Conservation (phyloP, 169 alveolate species). For the Babesia gibsoni region DNA sequence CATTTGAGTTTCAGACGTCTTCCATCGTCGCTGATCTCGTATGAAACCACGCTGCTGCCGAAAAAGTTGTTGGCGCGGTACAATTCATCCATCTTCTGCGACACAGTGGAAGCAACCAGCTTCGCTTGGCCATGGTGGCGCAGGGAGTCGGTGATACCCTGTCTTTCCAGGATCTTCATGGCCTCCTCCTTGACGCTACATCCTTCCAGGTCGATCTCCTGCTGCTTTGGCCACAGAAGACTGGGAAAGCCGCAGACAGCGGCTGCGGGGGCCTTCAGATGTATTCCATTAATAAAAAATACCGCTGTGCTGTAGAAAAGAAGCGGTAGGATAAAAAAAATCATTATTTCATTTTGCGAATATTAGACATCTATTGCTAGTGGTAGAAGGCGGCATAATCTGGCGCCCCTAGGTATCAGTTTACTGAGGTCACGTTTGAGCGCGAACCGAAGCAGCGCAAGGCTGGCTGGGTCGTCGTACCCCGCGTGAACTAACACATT, state of each 20-base stretch:
- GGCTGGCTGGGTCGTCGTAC: not conserved
- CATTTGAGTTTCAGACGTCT: conserved; percentile 18
- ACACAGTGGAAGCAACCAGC: not conserved
- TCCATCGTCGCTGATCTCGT: conserved; percentile 1
- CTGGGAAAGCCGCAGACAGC: not conserved
- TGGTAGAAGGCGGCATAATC: not conserved
- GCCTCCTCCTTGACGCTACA: not conserved
- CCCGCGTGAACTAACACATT: conserved; percentile 25
- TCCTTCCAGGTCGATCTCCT: conserved; percentile 12
- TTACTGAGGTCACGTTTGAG: conserved; percentile 31
- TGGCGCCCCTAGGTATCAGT: conserved; percentile 15
- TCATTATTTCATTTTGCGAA: not conserved
- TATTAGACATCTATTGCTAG: not conserved
- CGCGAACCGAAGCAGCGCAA: conserved; percentile 9
- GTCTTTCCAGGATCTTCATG: conserved; percentile 1
- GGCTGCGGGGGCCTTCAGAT: not conserved
- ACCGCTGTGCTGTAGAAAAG: not conserved
- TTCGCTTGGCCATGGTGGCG: not conserved
- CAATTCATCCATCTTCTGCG: conserved; percentile 8
- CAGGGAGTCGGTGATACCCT: conserved; percentile 9
- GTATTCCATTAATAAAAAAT: not conserved
- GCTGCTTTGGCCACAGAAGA: not conserved
- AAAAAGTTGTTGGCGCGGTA: conserved; percentile 22
- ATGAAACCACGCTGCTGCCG: conserved; percentile 11
- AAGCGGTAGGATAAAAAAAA: not conserved